Percentiles rank a stretch among this genome's conserved stretches.
Evolutionary conservation across 108 stramenopile species (phyloP).

Genomic region (Epithemia pelagica): DNA sequence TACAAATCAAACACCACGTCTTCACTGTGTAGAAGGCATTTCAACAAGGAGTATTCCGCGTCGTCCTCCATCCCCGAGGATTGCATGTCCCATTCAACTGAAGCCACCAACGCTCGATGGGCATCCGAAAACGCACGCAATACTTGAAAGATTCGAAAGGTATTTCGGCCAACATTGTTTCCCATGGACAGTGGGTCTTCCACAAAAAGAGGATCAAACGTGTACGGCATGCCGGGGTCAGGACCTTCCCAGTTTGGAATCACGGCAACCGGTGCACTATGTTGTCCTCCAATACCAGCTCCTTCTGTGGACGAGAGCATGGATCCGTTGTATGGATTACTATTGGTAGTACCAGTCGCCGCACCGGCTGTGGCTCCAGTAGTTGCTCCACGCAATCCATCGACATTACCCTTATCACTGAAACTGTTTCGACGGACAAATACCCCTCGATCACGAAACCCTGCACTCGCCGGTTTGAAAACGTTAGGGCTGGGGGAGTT

Average conservation of each 20-base stretch:
- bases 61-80: constrained; percentile 41
- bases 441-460: background rate
- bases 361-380: constrained; percentile 1
- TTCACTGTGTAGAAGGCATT: constrained; percentile 74
- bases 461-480: background rate
- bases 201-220: constrained; percentile 89
- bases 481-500: background rate
- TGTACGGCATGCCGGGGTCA: constrained; percentile 34
- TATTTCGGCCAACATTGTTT: constrained; percentile 92
- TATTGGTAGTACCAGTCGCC: background rate
- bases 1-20: constrained; percentile 62
- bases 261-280: background rate
- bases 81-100: constrained; percentile 77
- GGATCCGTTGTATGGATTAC: background rate
- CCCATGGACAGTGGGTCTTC: constrained; percentile 85
- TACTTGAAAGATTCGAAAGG: constrained; percentile 88
- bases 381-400: constrained; percentile 4
- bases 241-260: background rate
- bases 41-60: constrained; percentile 69
- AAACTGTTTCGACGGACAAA: constrained; percentile 41
- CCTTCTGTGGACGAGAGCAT: background rate
- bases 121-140: constrained; percentile 84
- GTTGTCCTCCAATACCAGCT: too few relatives aligned
- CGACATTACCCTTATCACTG: constrained; percentile 34
- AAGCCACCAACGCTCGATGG: constrained; percentile 72